Percentiles rank a stretch among this genome's conserved stretches.
Evolutionary conservation across 148 eudicot species (phyloP).

Genomic region (Camellia granthamiana): DNA sequence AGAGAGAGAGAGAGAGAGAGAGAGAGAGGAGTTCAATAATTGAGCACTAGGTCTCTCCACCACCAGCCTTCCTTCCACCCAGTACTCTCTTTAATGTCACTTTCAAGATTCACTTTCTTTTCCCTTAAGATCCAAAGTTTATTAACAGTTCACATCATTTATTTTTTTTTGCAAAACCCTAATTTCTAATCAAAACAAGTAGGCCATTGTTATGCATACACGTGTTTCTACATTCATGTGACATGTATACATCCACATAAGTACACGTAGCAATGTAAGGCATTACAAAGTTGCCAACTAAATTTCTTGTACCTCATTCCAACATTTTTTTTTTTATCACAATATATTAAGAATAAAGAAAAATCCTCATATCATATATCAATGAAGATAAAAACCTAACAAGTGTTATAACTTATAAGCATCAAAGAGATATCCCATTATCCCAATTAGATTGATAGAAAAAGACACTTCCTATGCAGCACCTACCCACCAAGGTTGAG

Average conservation of each 20-base stretch:
- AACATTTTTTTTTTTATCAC: neutral
- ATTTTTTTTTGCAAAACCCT: neutral
- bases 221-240: conserved; percentile 12
- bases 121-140: neutral
- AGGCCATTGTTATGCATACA: conserved; percentile 16
- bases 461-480: no score
- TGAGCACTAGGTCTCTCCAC: neutral
- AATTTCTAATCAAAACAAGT: conserved; percentile 1
- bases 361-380: no score
- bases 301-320: neutral
- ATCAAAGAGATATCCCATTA: no score
- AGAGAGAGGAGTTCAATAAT: conserved; percentile 4
- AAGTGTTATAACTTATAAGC: no score
- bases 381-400: no score
- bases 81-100: neutral
- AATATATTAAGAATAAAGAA: no score
- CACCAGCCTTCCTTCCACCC: neutral
- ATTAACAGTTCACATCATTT: neutral
- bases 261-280: neutral
- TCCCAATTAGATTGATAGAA: no score
- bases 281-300: conserved; percentile 2
- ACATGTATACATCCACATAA: neutral
- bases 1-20: conserved; percentile 5
- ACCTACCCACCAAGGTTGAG: no score
- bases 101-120: neutral